Evolutionary conservation across 805 yeast species (phyloP), one percentile per base, ranked within the genome.

Genomic region (Metschnikowia koreensis): DNA sequence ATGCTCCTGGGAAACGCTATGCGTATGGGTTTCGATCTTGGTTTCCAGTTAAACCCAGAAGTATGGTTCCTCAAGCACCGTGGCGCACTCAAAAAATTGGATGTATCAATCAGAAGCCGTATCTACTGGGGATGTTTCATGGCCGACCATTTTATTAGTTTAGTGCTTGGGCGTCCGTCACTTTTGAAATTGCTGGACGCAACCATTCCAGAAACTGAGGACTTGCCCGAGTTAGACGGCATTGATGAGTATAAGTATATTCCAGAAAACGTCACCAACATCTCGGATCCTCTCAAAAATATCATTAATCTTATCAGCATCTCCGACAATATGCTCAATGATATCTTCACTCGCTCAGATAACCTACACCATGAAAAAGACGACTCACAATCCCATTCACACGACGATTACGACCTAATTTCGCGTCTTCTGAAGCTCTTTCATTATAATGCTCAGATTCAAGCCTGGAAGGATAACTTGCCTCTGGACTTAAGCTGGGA

Each of bases 111-210:
- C 49, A 71, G 86, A 52, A 76, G 82, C 46, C 68, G 89, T 52
- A 80, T 83, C 10, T 81, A 80, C 61, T 83, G 89, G 89, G 88
- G 88, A 3, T 77, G 83, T 46, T 83, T 79, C 62, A 68, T 83
- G 51, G 84, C 84, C 2, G 89, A 83, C 63, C 87, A 82, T 61
- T 80, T 83, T 58, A 80, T 83, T 36, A 79, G 85, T 60, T 66
- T 83, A 37, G 68, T 82, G 46, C 65, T 82, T 44, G 89, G 89
- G 3, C 66, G 87, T 47, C 85, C 86, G 0, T 76, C 84, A 0
- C 66, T 78, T 1, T 63, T 83, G 46, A 80, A 82, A 59, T 71
- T 79, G 46, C 73, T 78, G 41, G 84, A 83, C 56, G 81, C 87
- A 0, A 77, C 86, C 0, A 81, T 83, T 12, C 82, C 83, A 0